These are phyloP conservation scores for Diplosphaera chodatii DNA, from an alignment of 139 green algal genomes.

Conservation along the genomic window DNA sequence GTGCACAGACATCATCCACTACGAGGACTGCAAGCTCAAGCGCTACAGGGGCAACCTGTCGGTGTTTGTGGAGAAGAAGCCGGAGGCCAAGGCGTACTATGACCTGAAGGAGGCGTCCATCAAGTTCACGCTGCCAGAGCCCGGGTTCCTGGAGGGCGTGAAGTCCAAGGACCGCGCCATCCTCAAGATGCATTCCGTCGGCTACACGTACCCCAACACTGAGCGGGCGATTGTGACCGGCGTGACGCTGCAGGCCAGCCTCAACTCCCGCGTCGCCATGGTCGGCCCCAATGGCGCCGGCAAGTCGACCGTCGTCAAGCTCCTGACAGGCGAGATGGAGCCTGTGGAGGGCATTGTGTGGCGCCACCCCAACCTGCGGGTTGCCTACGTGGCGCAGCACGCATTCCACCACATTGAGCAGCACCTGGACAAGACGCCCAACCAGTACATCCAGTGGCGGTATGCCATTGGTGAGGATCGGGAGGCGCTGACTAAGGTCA, in stretches of 20 bases:
- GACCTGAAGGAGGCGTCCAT: slow-evolving; percentile 54
- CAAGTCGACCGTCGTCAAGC: slow-evolving; percentile 93
- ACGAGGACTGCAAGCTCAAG: slow-evolving; percentile 79
- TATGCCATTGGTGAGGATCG: slow-evolving; percentile 86
- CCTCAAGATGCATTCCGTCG: slow-evolving; percentile 79
- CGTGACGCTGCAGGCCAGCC: slow-evolving; percentile 66
- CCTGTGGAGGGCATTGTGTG: slow-evolving; percentile 65
- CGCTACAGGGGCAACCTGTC: slow-evolving; percentile 84
- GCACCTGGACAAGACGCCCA: slow-evolving; percentile 86
- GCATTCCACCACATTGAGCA: slow-evolving; percentile 94
- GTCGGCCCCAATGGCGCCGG: slow-evolving; percentile 83
- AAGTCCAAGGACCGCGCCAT: slow-evolving; percentile 94
- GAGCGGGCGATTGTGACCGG: slow-evolving; percentile 52
- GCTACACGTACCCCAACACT: slow-evolving; percentile 78
- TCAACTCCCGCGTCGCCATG: slow-evolving; percentile 75
- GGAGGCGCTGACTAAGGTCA: slow-evolving; percentile 71
- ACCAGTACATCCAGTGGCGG: slow-evolving; percentile 95
- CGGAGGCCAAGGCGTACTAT: slow-evolving; percentile 84
- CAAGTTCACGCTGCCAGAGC: slow-evolving; percentile 81
- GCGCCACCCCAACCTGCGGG: slow-evolving; percentile 89
- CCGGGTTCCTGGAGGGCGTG: slow-evolving; percentile 87
- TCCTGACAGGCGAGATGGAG: slow-evolving; percentile 47
- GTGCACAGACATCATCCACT: slow-evolving; percentile 86
- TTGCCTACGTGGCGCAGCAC: slow-evolving; percentile 94
- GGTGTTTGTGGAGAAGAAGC: slow-evolving; percentile 79